phyloP scores from a whole-genome alignment of 768 basidiomycete genomes.

The Lyophyllum atratum region DNA sequence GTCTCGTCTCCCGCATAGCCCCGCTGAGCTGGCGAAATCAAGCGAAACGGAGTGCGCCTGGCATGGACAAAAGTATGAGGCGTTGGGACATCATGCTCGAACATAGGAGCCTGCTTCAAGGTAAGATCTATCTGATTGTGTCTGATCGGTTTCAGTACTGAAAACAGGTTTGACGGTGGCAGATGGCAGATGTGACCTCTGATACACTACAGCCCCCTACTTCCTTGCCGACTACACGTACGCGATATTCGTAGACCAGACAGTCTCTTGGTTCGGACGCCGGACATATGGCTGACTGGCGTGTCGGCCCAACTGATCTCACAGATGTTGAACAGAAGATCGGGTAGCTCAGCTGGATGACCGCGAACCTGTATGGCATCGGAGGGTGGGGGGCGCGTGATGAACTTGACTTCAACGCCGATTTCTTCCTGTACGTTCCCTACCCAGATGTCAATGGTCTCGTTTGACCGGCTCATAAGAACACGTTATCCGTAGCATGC shows the following conservation, averaged over 20 bases:
- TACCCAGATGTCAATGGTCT: neutral
- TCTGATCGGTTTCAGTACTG: no score
- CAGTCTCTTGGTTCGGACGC: neutral
- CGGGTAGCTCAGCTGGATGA: conserved; percentile 22
- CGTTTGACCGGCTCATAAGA: neutral
- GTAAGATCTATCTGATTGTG: no score
- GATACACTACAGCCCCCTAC: conserved; percentile 29
- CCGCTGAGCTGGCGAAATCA: no score
- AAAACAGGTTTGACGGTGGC: conserved; percentile 57
- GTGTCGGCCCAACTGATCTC: conserved; percentile 13
- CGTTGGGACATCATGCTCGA: no score
- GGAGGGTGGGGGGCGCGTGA: conserved; percentile 21
- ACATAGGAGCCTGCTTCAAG: no score
- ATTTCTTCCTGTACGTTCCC: conserved; percentile 23
- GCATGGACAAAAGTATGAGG: no score
- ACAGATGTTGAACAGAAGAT: conserved; percentile 15
- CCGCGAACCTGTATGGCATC: conserved; percentile 17
- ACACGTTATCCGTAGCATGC: conserved; percentile 49
- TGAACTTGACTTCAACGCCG: conserved; percentile 23
- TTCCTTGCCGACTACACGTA: conserved; percentile 19
- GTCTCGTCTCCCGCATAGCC: no score
- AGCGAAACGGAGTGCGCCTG: no score
- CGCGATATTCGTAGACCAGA: conserved; percentile 7
- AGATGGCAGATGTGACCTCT: conserved; percentile 49
- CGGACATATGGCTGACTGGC: conserved; percentile 18